Base-by-base conservation (phyloP, 2,329 filamentous ascomycete genomes). In the Cordyceps militaris region DNA sequence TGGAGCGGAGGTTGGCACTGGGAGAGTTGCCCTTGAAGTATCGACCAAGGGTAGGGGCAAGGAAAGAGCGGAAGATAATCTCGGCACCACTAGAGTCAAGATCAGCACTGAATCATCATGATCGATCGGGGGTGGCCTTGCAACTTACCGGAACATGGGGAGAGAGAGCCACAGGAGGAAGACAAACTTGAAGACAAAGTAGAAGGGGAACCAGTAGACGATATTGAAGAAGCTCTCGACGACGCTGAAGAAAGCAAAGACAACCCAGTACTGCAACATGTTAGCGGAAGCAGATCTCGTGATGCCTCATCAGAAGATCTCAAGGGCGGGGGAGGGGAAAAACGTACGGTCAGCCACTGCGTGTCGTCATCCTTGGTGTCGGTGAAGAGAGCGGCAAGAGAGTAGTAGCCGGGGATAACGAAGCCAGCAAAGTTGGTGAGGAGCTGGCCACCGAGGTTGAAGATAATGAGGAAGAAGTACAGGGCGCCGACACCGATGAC, bases 141-240 rank as follows among this genome's bases (percentile, higher is more conserved):
- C 21, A 50, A 79, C 87, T 72, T 87, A 97, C 93, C 81, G 81
- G 80, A 95, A 97, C 75, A 89, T 83, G 74, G 94, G 94, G 69
- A 99, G 91, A 67, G 93, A 86, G 79, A 99, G 91, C 94, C 94
- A 99, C 73, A 99, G 86, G 68, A 97, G 83, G 74, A 97, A 88
- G 71, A 95, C 80, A 72, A 99, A 97, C 84, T 99, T 99, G 88
- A 99, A 97, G 72, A 92, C 93, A 78, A 90, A 99, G 88, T 99
- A 99, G 81, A 99, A 99, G 71, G 94, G 88, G 80, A 95, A 91
- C 89, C 89, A 95, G 83, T 94, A 94, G 63, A 93, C 88, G 63
- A 91, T 88, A 76, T 82, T 91, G 69, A 95, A 76, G 61, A 88
- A 81, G 74, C 88, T 91, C 82, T 95, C 90, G 66, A 91, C 71